Conservation (phyloP, 2,329 filamentous ascomycete species). For the Westerdykella aurantiaca region DNA sequence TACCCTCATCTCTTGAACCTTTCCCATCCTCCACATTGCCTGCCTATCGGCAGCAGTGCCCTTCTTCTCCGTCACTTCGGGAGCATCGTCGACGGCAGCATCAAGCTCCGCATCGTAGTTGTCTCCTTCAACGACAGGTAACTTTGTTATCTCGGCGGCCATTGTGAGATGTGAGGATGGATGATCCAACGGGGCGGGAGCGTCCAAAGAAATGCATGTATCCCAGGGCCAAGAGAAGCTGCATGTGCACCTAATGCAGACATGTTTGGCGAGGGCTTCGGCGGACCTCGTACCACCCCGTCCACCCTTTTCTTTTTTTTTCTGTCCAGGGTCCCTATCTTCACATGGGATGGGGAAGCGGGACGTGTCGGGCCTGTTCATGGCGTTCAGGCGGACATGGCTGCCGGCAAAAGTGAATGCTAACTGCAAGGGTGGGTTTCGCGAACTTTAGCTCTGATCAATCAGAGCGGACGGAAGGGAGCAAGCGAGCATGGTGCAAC, state of each 20-base stretch:
- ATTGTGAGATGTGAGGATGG: neutral
- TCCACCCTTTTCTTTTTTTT: neutral
- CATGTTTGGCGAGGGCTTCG: too few species aligned
- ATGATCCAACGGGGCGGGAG: neutral
- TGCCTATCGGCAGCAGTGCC: slow-evolving; percentile 13
- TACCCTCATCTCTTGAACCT: slow-evolving; percentile 13
- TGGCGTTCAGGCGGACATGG: neutral
- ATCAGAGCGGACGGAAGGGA: neutral
- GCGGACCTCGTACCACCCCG: neutral
- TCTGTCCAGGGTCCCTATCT: neutral
- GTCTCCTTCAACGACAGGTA: slow-evolving; percentile 3
- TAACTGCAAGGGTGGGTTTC: neutral
- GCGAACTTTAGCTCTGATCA: neutral
- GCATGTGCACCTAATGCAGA: too few species aligned
- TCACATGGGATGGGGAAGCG: neutral
- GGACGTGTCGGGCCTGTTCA: neutral
- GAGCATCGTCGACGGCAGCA: slow-evolving; percentile 4
- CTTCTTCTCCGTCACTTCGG: slow-evolving; percentile 7
- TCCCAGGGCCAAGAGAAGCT: neutral
- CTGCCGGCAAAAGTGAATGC: neutral
- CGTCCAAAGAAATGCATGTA: neutral
- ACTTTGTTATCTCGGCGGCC: neutral
- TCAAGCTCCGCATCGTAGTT: slow-evolving; percentile 7
- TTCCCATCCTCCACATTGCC: slow-evolving; percentile 19
- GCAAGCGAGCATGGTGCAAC: neutral